These are phyloP conservation scores for Aureobasidium zeae DNA, from an alignment of 2,329 filamentous ascomycete genomes.

Conservation along the genomic window DNA sequence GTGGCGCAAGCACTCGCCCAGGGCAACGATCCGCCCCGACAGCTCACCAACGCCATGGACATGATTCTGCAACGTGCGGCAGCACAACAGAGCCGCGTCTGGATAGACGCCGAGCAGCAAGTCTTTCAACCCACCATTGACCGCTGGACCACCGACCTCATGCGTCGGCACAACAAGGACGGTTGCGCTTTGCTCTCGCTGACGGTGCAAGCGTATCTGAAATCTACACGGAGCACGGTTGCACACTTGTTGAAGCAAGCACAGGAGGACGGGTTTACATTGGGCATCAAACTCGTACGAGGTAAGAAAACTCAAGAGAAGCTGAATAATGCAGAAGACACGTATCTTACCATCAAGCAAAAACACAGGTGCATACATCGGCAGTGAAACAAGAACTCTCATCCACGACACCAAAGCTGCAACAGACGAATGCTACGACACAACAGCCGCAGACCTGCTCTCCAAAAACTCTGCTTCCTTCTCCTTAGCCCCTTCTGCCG, in stretches of 20 bases:
- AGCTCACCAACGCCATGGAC: conserved; percentile 36
- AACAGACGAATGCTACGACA: conserved; percentile 24
- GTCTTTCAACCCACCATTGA: conserved; percentile 44
- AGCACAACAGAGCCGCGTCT: conserved; percentile 36
- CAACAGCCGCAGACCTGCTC: conserved; percentile 21
- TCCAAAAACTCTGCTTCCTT: conserved; percentile 20
- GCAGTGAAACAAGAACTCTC: conserved; percentile 32
- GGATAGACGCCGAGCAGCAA: conserved; percentile 48
- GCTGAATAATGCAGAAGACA: too few species aligned
- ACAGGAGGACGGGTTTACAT: conserved; percentile 39
- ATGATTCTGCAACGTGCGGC: conserved; percentile 37
- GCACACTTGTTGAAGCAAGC: conserved; percentile 39
- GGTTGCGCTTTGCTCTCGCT: conserved; percentile 39
- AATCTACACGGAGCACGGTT: conserved; percentile 32
- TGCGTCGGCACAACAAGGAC: conserved; percentile 43
- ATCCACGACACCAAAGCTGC: conserved; percentile 25
- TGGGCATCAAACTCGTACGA: conserved; percentile 46
- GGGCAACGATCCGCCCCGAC: conserved; percentile 31
- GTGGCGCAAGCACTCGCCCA: conserved; percentile 35
- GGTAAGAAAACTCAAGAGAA: too few species aligned
- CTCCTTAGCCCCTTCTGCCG: conserved; percentile 15
- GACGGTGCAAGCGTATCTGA: conserved; percentile 47
- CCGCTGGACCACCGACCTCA: conserved; percentile 44
- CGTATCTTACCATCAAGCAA: too few species aligned
- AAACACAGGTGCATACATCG: conserved; percentile 47